Evolutionary conservation across 2,329 filamentous ascomycete species (phyloP).

Genomic region (Ambrosiella xylebori): DNA sequence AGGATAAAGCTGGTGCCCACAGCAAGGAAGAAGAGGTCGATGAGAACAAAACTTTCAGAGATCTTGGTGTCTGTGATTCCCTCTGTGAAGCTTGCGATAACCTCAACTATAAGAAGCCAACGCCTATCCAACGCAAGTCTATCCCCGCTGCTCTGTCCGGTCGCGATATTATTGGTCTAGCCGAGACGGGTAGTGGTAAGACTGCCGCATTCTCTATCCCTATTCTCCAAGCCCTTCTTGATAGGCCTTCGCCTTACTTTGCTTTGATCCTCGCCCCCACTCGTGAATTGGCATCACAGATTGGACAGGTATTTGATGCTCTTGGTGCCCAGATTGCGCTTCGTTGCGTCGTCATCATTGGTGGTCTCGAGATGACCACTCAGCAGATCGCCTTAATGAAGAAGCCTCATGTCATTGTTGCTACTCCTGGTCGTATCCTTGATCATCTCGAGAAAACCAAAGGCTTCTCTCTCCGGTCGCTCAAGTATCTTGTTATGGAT

Average conservation of each 20-base stretch:
- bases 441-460: constrained; percentile 96
- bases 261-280: constrained; percentile 86
- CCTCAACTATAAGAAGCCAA: constrained; percentile 71
- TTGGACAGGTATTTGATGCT: constrained; percentile 72
- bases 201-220: constrained; percentile 89
- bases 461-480: constrained; percentile 65
- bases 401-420: constrained; percentile 85
- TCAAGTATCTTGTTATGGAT: constrained; percentile 88
- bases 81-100: constrained; percentile 75
- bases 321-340: constrained; percentile 79
- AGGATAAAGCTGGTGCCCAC: constrained; percentile 3
- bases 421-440: constrained; percentile 72
- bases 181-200: constrained; percentile 91
- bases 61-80: constrained; percentile 65
- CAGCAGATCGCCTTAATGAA: constrained; percentile 87
- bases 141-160: constrained; percentile 67
- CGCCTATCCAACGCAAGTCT: constrained; percentile 71
- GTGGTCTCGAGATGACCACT: constrained; percentile 88
- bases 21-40: constrained; percentile 16
- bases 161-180: constrained; percentile 79
- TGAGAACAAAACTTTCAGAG: constrained; percentile 44
- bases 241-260: constrained; percentile 71
- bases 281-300: constrained; percentile 83
- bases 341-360: constrained; percentile 69
- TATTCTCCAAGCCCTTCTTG: constrained; percentile 77